These are phyloP conservation scores for Kernera saxatilis DNA, from an alignment of 345 rosid species.

Conservation along the genomic window DNA sequence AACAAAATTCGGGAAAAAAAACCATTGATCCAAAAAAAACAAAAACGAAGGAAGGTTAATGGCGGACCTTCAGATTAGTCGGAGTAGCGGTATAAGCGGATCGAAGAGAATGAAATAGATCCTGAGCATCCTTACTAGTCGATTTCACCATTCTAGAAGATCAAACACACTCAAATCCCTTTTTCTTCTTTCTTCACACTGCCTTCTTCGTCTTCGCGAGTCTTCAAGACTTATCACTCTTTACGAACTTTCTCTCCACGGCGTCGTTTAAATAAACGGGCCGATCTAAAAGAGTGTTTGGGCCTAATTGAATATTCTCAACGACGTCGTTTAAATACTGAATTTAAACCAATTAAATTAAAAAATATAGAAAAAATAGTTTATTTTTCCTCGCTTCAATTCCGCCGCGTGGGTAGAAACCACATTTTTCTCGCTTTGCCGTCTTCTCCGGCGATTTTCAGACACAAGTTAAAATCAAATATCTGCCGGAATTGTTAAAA, in stretches of 20 bases:
- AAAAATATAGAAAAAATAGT: background rate
- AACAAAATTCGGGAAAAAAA: background rate
- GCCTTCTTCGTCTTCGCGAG: conserved; percentile 18
- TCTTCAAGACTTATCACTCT: background rate
- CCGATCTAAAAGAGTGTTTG: background rate
- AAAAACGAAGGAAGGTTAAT: background rate
- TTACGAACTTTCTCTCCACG: background rate
- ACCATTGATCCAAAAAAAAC: background rate
- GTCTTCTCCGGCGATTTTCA: conserved; percentile 9
- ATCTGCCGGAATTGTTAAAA: background rate
- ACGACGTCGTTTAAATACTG: background rate
- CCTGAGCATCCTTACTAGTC: conserved; percentile 61
- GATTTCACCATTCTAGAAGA: conserved; percentile 54
- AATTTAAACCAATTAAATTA: background rate
- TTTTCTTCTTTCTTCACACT: background rate
- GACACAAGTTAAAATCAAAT: conserved; percentile 7
- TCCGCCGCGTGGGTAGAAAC: background rate
- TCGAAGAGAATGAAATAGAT: conserved; percentile 64
- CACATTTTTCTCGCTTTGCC: conserved; percentile 20
- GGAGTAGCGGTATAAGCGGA: conserved; percentile 79
- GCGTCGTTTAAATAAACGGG: background rate
- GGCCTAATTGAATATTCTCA: background rate
- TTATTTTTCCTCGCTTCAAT: background rate
- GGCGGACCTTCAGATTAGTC: conserved; percentile 55
- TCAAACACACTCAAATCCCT: background rate